Percentiles rank a stretch among this genome's conserved stretches.
phyloP scores from a whole-genome alignment of 768 basidiomycete genomes.

The Russula emetica region DNA sequence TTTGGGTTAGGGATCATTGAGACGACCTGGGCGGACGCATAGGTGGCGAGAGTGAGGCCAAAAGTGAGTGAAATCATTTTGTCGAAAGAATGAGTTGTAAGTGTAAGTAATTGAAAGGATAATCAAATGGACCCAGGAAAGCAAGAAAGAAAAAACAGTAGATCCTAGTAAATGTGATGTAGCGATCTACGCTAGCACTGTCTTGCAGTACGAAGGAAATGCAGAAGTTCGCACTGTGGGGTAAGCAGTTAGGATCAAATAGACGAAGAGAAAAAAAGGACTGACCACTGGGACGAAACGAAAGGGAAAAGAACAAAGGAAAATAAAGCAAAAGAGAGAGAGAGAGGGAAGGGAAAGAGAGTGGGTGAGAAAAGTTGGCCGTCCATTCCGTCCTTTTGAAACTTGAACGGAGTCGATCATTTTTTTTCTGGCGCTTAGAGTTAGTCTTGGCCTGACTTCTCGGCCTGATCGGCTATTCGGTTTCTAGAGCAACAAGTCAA shows the following conservation, averaged over 20 bases:
- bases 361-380: not conserved
- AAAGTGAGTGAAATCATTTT: slow-evolving; percentile 62
- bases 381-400: slow-evolving; percentile 5
- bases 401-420: not conserved
- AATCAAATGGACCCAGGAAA: slow-evolving; percentile 38
- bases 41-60: slow-evolving; percentile 54
- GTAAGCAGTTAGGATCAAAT: not conserved
- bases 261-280: slow-evolving; percentile 17
- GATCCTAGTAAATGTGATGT: slow-evolving; percentile 42
- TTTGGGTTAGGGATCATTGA: slow-evolving; percentile 33
- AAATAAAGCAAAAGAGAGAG: no score
- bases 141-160: slow-evolving; percentile 30
- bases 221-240: slow-evolving; percentile 42
- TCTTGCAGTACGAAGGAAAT: slow-evolving; percentile 52
- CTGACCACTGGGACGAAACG: slow-evolving; percentile 41
- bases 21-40: slow-evolving; percentile 52
- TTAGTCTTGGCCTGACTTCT: not conserved
- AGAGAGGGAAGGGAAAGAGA: slow-evolving; percentile 29
- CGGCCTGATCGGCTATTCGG: not conserved
- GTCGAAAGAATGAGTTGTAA: slow-evolving; percentile 38
- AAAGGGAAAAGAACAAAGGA: slow-evolving; percentile 32
- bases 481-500: slow-evolving; percentile 8
- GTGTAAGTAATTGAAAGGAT: slow-evolving; percentile 32
- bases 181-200: slow-evolving; percentile 78
- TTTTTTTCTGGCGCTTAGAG: not conserved